These are phyloP conservation scores for Leccinum variicolor DNA, from an alignment of 768 basidiomycete genomes.

Conservation along the genomic window DNA sequence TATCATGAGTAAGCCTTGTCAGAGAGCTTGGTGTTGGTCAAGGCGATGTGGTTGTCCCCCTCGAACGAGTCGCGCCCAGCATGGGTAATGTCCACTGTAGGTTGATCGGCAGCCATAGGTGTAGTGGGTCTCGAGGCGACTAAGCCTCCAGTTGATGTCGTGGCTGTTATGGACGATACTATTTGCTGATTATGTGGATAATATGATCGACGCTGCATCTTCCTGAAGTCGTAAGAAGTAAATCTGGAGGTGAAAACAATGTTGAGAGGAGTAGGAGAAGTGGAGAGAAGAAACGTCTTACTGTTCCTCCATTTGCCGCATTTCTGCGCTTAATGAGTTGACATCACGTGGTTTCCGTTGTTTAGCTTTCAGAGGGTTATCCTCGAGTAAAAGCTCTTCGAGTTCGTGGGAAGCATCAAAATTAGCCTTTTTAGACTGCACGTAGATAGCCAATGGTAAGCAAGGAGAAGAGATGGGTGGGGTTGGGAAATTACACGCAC, in stretches of 20 bases:
- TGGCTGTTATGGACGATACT: constrained; percentile 62
- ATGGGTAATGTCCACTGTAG: constrained; percentile 41
- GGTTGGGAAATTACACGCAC: constrained; percentile 39
- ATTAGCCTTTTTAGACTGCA: constrained; percentile 95
- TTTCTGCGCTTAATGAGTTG: constrained; percentile 78
- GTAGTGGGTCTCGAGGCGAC: constrained; percentile 74
- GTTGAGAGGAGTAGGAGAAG: neutral
- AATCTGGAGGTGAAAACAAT: constrained; percentile 51
- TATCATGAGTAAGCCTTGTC: constrained; percentile 52
- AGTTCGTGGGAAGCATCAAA: constrained; percentile 98
- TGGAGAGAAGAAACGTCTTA: constrained; percentile 35
- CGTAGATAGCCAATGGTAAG: constrained; percentile 4
- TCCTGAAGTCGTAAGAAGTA: constrained; percentile 87
- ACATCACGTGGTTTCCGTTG: constrained; percentile 88
- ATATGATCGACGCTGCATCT: constrained; percentile 88
- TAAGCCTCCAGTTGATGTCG: constrained; percentile 68
- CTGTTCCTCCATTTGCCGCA: constrained; percentile 99
- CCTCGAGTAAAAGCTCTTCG: constrained; percentile 92
- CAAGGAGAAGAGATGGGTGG: neutral
- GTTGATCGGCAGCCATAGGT: constrained; percentile 47
- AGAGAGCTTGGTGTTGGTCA: constrained; percentile 38
- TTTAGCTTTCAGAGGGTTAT: constrained; percentile 95
- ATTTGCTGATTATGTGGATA: constrained; percentile 79
- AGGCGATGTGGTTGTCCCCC: constrained; percentile 35
- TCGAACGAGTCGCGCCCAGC: constrained; percentile 42